Evolutionary conservation across 495 filamentous ascomycete genomes (phyloP), one percentile per base, ranked within the genome.

Genomic region (Baudoinia panamericana): DNA sequence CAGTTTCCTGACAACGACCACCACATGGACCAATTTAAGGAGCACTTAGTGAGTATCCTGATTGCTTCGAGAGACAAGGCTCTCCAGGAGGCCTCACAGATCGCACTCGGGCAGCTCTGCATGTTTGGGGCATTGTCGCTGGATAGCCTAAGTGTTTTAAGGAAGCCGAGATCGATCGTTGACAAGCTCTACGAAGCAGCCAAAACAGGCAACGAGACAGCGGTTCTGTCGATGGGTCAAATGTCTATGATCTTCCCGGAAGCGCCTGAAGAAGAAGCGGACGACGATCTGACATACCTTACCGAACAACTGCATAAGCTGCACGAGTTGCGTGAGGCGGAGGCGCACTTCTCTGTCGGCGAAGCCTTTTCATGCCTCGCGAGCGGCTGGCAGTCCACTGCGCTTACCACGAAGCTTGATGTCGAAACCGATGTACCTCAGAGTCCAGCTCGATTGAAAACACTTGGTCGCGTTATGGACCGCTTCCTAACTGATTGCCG

Each of bases 321-420:
- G 11, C 83, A 90, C 53, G 85, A 87, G 49, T 75, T 86, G 19
- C 78, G 78, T 43, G 79, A 85, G 38, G 74, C 82, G 0, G 85
- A 94, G 53, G 67, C 82, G 7, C 88, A 93, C 44, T 93, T 97
- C 55, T 70, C 82, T 3, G 73, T 88, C 9, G 90, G 90, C 8
- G 86, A 92, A 52, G 85, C 90, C 10, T 64, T 94, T 37, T 73
- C 78, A 36, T 78, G 76, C 45, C 71, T 79, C 28, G 74, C 81
- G 29, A 74, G 70, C 19, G 80, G 87, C 24, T 95, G 88, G 88
- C 69, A 78, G 30, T 80, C 76, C 8, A 72, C 68, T 39, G 68
- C 75, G 4, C 50, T 81, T 20, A 59, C 65, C 3, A 62, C 69
- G n/a, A 68, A 71, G 23, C 64, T 78, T 44, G 76, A 81, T 40